Percentiles rank a stretch among this genome's conserved stretches.
Conservation (phyloP, 306 rosid genomes). For the Quillaja saponaria region DNA sequence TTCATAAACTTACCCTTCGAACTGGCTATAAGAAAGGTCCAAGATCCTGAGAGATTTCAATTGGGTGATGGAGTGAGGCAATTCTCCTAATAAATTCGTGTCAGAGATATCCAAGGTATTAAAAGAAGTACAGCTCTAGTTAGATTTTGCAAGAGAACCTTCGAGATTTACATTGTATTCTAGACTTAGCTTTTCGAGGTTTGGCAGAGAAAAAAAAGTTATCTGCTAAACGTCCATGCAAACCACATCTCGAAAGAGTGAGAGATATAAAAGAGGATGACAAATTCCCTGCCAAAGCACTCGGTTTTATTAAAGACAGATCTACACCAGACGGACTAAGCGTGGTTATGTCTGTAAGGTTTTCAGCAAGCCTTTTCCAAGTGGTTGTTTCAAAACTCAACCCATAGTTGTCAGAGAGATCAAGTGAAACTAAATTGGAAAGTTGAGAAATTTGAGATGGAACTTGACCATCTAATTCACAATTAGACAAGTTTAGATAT, state of each 20-base stretch:
- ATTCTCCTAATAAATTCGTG: background rate
- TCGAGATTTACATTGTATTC: background rate
- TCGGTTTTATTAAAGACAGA: background rate
- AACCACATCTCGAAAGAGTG: background rate
- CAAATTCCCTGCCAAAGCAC: background rate
- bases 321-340: background rate
- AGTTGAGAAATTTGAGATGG: background rate
- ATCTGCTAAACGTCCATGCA: background rate
- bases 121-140: conserved; percentile 1
- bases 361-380: background rate
- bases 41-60: background rate
- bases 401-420: conserved; percentile 37
- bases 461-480: background rate
- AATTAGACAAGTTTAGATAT: background rate
- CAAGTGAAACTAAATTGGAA: conserved; percentile 20
- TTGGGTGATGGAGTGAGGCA: conserved; percentile 8
- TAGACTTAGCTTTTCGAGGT: conserved; percentile 2
- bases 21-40: background rate
- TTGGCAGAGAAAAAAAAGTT: background rate
- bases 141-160: conserved; percentile 10
- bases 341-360: background rate
- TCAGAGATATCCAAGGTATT: background rate
- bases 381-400: background rate
- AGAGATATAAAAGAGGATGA: background rate
- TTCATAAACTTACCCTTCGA: background rate